Conservation (phyloP, 768 basidiomycete species). For the Lactarius tabidus region DNA sequence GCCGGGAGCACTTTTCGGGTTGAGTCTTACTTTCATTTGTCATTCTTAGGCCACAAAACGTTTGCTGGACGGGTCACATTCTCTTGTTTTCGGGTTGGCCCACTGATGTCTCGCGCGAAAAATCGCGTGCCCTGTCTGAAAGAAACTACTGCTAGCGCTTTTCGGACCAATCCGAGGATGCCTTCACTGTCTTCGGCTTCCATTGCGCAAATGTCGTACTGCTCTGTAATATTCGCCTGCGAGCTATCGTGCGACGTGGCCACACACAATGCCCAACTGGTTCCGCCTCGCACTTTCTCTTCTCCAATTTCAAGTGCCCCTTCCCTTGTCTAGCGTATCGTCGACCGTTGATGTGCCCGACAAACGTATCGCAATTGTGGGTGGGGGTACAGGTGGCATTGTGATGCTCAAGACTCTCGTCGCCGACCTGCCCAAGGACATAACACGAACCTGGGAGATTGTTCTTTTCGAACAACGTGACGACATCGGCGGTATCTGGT, state of each 20-base stretch:
- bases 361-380: constrained; percentile 55
- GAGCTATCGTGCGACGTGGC: not conserved
- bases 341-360: constrained; percentile 9
- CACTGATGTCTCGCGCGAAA: no score
- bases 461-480: constrained; percentile 47
- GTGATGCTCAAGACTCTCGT: constrained; percentile 46
- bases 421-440: constrained; percentile 43
- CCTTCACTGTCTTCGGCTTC: no score
- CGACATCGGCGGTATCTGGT: constrained; percentile 57
- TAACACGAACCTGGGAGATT: constrained; percentile 41
- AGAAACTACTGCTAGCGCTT: no score
- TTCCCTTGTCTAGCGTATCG: not conserved
- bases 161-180: no score
- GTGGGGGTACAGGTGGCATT: constrained; percentile 54
- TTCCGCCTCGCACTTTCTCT: constrained; percentile 22
- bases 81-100: no score
- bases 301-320: not conserved
- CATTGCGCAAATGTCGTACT: not conserved
- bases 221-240: not conserved
- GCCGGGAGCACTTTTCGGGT: no score
- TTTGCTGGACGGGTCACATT: no score
- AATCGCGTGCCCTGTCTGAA: no score
- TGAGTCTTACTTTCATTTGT: no score
- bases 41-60: no score
- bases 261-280: not conserved